Percentiles rank a stretch among this genome's conserved stretches.
phyloP scores from a whole-genome alignment of 257 asterid genomes.

The Nicotiana otophora region DNA sequence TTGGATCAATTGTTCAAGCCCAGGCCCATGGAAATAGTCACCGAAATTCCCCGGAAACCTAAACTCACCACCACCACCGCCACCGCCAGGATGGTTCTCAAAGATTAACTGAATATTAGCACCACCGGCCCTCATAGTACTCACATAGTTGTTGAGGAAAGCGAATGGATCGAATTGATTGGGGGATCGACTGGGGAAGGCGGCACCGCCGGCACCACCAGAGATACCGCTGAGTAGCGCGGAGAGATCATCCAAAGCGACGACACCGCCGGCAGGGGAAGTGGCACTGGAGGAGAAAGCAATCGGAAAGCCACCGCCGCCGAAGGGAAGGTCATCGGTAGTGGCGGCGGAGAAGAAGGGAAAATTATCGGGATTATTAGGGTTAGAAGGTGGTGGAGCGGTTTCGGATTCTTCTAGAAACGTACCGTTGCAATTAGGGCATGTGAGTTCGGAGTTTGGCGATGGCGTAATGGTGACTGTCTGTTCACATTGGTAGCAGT shows the following conservation, averaged over 20 bases:
- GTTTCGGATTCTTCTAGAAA: slow-evolving; percentile 65
- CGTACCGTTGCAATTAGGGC: slow-evolving; percentile 72
- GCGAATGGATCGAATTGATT: slow-evolving; percentile 57
- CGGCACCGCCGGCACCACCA: background rate
- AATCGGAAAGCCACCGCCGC: slow-evolving; percentile 16
- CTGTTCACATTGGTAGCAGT: slow-evolving; percentile 65
- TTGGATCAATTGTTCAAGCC: slow-evolving; percentile 79
- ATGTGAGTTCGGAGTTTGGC: slow-evolving; percentile 51
- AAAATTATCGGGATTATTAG: slow-evolving; percentile 14
- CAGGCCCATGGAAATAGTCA: slow-evolving; percentile 77
- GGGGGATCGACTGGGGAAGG: slow-evolving; percentile 33
- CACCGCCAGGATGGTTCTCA: slow-evolving; percentile 50
- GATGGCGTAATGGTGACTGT: slow-evolving; percentile 42
- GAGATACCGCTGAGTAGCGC: slow-evolving; percentile 19
- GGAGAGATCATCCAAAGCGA: slow-evolving; percentile 21
- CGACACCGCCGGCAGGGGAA: slow-evolving; percentile 25
- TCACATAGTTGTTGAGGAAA: slow-evolving; percentile 47
- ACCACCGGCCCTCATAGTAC: slow-evolving; percentile 48
- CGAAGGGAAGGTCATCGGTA: slow-evolving; percentile 27
- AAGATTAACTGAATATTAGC: slow-evolving; percentile 63
- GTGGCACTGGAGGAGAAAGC: slow-evolving; percentile 31
- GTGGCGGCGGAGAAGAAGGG: slow-evolving; percentile 26
- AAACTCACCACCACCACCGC: slow-evolving; percentile 19
- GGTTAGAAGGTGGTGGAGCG: slow-evolving; percentile 30
- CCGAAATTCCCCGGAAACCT: slow-evolving; percentile 56